phyloP scores from a whole-genome alignment of 805 yeast species.

The Myxozyma neglecta region DNA sequence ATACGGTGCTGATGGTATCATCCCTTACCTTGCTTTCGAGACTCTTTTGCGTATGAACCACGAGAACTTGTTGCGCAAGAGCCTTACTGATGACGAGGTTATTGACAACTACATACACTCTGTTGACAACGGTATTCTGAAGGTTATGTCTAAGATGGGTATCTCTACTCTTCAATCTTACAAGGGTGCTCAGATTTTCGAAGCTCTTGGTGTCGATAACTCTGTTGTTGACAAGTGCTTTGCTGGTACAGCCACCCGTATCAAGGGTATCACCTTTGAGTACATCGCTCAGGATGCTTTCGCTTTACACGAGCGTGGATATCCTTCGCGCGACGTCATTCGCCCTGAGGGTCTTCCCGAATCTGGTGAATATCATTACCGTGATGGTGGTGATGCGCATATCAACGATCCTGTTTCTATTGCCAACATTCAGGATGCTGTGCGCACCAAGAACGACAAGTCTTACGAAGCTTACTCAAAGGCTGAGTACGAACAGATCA shows the following conservation, averaged over 20 bases:
- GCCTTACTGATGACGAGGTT: conserved; percentile 58
- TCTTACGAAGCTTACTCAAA: conserved; percentile 89
- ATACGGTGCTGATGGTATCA: conserved; percentile 95
- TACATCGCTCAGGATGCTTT: conserved; percentile 96
- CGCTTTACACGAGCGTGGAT: conserved; percentile 89
- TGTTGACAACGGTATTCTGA: conserved; percentile 85
- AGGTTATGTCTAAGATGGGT: conserved; percentile 99
- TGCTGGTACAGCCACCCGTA: conserved; percentile 96
- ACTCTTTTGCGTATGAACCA: conserved; percentile 79
- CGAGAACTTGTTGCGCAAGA: conserved; percentile 60
- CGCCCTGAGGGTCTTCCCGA: conserved; percentile 80
- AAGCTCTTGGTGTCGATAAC: conserved; percentile 93
- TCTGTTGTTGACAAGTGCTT: conserved; percentile 93
- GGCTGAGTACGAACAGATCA: conserved; percentile 87
- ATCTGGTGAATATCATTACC: conserved; percentile 96
- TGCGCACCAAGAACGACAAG: conserved; percentile 88
- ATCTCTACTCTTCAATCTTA: conserved; percentile 97
- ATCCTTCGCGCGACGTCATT: conserved; percentile 70
- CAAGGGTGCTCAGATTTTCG: conserved; percentile 98
- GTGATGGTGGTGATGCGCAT: conserved; percentile 97
- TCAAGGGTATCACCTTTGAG: conserved; percentile 92
- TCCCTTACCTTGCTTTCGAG: conserved; percentile 92
- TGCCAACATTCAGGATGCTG: conserved; percentile 97
- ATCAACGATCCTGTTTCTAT: conserved; percentile 92
- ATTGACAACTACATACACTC: conserved; percentile 80